Base-by-base conservation (phyloP, 148 eudicot species). In the Camellia lanceoleosa region DNA sequence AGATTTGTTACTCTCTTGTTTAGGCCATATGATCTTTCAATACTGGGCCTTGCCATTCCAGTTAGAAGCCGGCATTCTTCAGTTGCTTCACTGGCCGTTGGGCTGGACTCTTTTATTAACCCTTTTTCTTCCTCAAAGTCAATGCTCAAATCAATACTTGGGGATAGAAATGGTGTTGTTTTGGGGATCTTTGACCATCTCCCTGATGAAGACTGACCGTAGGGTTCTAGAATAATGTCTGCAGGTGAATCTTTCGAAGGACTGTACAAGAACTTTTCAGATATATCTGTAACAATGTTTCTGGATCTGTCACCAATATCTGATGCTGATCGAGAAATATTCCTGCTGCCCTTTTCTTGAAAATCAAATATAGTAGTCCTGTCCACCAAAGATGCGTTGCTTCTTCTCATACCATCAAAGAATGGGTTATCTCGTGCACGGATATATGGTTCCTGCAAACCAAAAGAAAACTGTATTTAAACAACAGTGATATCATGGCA, bases 401-500 rank as follows among this genome's bases (percentile, higher is more conserved):
- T 80, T 72, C 73, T 84, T 78, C 85, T 83, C 84, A 88, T 84
- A 54, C 90, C 90, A 42, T 84, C 80, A 65, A 88, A 88, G 71
- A 80, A 71, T 3, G 87, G 87, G 68, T 84, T 75, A 69, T 88
- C 88, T 43, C 88, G 84, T 51, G 81, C 75, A 18, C 88, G 88
- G 46, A 80, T 59, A 58, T 82, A 88, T 62, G 75, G 43, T 68
- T 82, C 86, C 90, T 88, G 71, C 62, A 71, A 23, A 23, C 3
- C 19, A 38, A 68, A 55, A 56, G 13, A 14, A 54, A 56, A 68
- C 23, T 16, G 71, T 20, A 20, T 20, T 30, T 64, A 64, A 61
- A 63, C 46, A 10, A n/a, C 2, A 30, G 15, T 55, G 47, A 51
- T 13, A 74, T 46, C 30, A 51, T 73, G 62, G 49, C 74, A 47